Evolutionary conservation across 2,329 filamentous ascomycete species (phyloP).

Genomic region (Didymosphaeria variabile): DNA sequence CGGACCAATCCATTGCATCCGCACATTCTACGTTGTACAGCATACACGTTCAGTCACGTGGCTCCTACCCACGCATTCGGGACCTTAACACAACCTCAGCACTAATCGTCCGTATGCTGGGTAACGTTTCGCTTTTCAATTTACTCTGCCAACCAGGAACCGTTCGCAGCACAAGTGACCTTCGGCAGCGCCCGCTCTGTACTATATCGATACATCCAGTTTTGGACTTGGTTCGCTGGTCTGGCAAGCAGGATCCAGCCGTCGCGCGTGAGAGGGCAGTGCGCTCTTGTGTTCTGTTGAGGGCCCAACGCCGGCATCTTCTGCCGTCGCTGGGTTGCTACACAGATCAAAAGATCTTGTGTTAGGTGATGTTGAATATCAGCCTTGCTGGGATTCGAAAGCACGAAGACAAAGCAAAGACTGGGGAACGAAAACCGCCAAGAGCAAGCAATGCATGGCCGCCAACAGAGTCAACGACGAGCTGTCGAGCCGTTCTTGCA

Average conservation of each 20-base stretch:
- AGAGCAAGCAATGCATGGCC: not conserved
- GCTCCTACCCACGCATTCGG: constrained; percentile 2
- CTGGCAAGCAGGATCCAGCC: constrained; percentile 5
- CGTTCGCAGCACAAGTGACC: constrained; percentile 10
- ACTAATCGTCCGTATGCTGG: not conserved
- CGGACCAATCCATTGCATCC: constrained; percentile 3
- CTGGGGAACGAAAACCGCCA: not conserved
- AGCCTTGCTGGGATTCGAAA: constrained; percentile 1
- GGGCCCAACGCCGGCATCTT: constrained; percentile 1
- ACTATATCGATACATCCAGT: not conserved
- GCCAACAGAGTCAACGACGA: not conserved
- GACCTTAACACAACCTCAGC: constrained; percentile 7
- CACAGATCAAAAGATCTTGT: not conserved
- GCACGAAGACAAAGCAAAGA: constrained; percentile 1
- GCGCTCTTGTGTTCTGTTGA: constrained; percentile 10
- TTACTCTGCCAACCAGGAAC: not conserved
- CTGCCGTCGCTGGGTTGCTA: constrained; percentile 4
- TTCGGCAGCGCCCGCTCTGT: constrained; percentile 12
- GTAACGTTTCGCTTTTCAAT: constrained; percentile 13
- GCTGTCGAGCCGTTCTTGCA: not conserved
- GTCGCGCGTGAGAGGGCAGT: constrained; percentile 3
- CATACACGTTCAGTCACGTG: constrained; percentile 17
- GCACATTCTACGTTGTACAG: constrained; percentile 12
- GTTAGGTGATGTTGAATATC: not conserved
- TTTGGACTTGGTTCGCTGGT: not conserved